phyloP scores from a whole-genome alignment of 148 eudicot species.

The Silene uniflora region DNA sequence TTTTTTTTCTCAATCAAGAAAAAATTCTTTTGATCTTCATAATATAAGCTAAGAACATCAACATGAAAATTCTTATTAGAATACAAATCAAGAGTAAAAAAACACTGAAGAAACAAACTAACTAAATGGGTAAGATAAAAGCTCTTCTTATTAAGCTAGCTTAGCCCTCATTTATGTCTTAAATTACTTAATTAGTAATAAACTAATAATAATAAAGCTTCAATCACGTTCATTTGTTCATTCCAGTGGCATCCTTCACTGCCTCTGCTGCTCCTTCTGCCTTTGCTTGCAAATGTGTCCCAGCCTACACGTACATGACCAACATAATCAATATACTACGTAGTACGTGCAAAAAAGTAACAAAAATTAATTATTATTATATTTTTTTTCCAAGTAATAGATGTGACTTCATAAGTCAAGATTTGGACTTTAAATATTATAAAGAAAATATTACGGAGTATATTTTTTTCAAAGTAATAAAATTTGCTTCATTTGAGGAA shows the following conservation, averaged over 20 bases:
- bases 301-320: conserved; percentile 35
- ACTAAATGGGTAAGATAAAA: not conserved
- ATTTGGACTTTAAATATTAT: too few relatives aligned
- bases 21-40: too few relatives aligned
- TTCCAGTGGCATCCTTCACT: conserved; percentile 57
- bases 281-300: conserved; percentile 44
- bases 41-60: too few relatives aligned
- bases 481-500: too few relatives aligned
- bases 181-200: not conserved
- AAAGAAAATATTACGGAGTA: too few relatives aligned
- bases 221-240: conserved; percentile 35
- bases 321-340: not conserved
- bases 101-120: not conserved
- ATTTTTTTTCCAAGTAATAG: too few relatives aligned
- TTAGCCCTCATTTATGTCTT: not conserved
- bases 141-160: conserved; percentile 5
- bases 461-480: too few relatives aligned
- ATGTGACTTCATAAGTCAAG: too few relatives aligned
- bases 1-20: too few relatives aligned
- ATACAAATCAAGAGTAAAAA: not conserved
- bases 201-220: too few relatives aligned
- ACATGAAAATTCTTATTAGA: not conserved
- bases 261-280: conserved; percentile 56
- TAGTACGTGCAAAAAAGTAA: not conserved
- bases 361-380: not conserved